Evolutionary conservation across 495 filamentous ascomycete genomes (phyloP), one percentile per base, ranked within the genome.

Genomic region (Physcia stellaris): DNA sequence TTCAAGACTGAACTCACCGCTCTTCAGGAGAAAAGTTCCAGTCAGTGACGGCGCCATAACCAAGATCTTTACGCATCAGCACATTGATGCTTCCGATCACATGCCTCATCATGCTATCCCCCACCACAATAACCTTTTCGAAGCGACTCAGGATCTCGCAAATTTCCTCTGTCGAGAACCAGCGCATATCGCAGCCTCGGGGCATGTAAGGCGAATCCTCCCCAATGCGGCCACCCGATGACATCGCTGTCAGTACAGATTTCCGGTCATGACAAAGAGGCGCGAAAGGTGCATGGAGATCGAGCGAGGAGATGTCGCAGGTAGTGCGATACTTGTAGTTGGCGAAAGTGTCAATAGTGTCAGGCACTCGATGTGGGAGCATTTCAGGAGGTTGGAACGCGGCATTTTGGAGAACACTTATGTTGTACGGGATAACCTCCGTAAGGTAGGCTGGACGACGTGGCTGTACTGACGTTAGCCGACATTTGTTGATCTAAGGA

Each of bases 61-160:
- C 67, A 34, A 71, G 35, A 47, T 71, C 61, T 45, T 64, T 61
- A 17, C 67, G 52, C 24, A 71, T 42, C 23, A 70, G 39, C 18
- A 71, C 60, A 40, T 71, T 71, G 35, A 71, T 47, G 24, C 63
- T 65, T 10, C 67, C 67, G 32, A 70, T 62, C 11, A 70, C 56
- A 48, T 71, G 67, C 33, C 67, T 57, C 43, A 71, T 52, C 67
- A 71, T 71, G 28, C 64, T 69, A 45, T 71, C 67, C 19, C 67
- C 67, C 15, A 66, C 44, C 13, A 71, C 48, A 24, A 69, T 52
- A 29, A 71, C 60, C 36, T 67, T 67, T 17, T 65, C 59, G 31
- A 66, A 71, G 6, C 66, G 51, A 13, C 53, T 51, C 13, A 70
- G 37, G 24, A 68, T 66, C 31, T 65, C 58, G 36, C 67, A 71